Conservation (phyloP, 2,329 filamentous ascomycete genomes). For the Zymoseptoria pseudotritici region DNA sequence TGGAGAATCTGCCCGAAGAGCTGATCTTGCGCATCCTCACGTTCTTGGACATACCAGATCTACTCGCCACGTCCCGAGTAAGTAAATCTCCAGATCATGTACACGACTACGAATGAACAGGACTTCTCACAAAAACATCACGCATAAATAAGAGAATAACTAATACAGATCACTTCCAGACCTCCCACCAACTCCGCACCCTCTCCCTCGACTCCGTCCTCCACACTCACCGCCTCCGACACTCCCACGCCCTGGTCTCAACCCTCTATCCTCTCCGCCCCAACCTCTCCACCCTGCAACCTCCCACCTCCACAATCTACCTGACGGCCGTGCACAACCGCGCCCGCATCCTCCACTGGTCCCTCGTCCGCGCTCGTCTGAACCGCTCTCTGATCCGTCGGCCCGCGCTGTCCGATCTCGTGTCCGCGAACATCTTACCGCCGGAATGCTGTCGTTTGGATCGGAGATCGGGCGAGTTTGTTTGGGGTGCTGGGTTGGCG, state of each 20-base stretch:
- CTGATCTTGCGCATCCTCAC: slow-evolving; percentile 38
- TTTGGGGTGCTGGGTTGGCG: slow-evolving; percentile 40
- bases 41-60: slow-evolving; percentile 42
- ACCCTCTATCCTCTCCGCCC: slow-evolving; percentile 50
- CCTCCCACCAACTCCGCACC: slow-evolving; percentile 53
- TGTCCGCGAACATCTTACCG: slow-evolving; percentile 58
- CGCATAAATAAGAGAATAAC: neutral
- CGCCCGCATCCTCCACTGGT: slow-evolving; percentile 56
- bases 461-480: slow-evolving; percentile 27
- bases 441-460: slow-evolving; percentile 47
- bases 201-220: slow-evolving; percentile 60
- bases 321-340: slow-evolving; percentile 58
- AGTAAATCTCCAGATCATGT: slow-evolving; percentile 1
- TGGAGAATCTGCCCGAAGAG: slow-evolving; percentile 33
- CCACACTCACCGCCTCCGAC: slow-evolving; percentile 55
- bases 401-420: slow-evolving; percentile 53
- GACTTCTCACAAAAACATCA: neutral
- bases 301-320: slow-evolving; percentile 59
- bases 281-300: slow-evolving; percentile 54
- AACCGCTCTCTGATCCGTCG: slow-evolving; percentile 54
- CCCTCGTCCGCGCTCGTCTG: slow-evolving; percentile 58
- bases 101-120: too few species aligned
- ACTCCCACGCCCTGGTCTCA: slow-evolving; percentile 47
- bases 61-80: slow-evolving; percentile 37
- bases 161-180: slow-evolving; percentile 34